Conservation (phyloP, 2,329 filamentous ascomycete genomes). For the Berkeleyomyces basicola region DNA sequence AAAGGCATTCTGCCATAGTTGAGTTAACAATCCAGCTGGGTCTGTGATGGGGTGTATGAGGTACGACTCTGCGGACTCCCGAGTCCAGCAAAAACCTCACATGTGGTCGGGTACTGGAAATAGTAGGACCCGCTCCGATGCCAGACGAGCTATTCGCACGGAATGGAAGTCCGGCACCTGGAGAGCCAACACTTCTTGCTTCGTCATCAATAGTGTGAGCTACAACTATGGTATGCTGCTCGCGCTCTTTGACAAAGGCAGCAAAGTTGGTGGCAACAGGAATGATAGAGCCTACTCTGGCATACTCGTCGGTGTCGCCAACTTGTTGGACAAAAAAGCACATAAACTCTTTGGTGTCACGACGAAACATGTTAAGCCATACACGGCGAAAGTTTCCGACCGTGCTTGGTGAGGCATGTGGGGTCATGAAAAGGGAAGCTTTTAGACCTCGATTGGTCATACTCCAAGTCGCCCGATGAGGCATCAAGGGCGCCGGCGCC, state of each 20-base stretch:
- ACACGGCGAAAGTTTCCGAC: slow-evolving; percentile 13
- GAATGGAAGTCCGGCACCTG: neutral
- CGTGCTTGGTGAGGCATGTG: slow-evolving; percentile 6
- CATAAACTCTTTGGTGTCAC: slow-evolving; percentile 12
- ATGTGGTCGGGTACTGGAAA: slow-evolving; percentile 1
- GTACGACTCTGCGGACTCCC: slow-evolving; percentile 7
- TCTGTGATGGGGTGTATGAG: slow-evolving; percentile 7
- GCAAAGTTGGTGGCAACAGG: slow-evolving; percentile 8
- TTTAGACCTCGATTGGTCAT: slow-evolving; percentile 11
- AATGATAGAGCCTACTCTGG: slow-evolving; percentile 8
- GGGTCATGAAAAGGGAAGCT: slow-evolving; percentile 11
- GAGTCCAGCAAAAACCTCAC: slow-evolving; percentile 6
- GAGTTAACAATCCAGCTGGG: slow-evolving; percentile 8
- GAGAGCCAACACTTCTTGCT: neutral
- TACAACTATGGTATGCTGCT: slow-evolving; percentile 12
- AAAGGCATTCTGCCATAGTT: slow-evolving; percentile 4
- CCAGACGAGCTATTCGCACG: neutral
- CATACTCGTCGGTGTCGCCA: slow-evolving; percentile 12
- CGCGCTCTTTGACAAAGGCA: slow-evolving; percentile 7
- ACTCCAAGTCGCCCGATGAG: slow-evolving; percentile 8
- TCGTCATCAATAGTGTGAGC: slow-evolving; percentile 5
- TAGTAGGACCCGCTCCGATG: neutral
- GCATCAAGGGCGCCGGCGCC: slow-evolving; percentile 11
- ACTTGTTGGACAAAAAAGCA: slow-evolving; percentile 13
- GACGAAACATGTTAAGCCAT: slow-evolving; percentile 12